phyloP scores from a whole-genome alignment of 805 yeast species.

The Monosporozyma yasuniensis region DNA sequence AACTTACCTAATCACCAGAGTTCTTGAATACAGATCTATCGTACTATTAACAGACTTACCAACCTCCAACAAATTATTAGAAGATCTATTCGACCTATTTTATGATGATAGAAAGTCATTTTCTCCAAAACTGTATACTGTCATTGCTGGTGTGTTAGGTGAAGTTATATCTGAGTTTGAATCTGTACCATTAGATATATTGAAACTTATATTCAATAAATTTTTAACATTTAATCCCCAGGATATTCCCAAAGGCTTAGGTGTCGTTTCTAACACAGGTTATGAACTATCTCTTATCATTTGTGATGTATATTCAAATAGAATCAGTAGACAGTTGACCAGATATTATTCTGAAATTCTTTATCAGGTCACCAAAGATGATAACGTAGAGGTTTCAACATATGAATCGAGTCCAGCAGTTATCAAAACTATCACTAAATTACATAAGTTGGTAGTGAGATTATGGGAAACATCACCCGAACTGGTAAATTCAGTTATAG shows the following conservation, averaged over 20 bases:
- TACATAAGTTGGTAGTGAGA: constrained; percentile 55
- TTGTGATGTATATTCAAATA: constrained; percentile 61
- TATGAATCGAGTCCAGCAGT: constrained; percentile 10
- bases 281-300: constrained; percentile 57
- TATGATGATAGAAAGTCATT: constrained; percentile 43
- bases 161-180: constrained; percentile 69
- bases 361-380: constrained; percentile 37
- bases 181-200: constrained; percentile 48
- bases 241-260: constrained; percentile 25
- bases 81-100: constrained; percentile 49
- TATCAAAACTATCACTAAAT: constrained; percentile 41
- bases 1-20: constrained; percentile 51
- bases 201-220: constrained; percentile 57
- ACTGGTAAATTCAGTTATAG: constrained; percentile 60
- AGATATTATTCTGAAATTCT: constrained; percentile 72
- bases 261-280: constrained; percentile 39
- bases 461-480: constrained; percentile 78
- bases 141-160: constrained; percentile 60
- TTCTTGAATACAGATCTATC: constrained; percentile 69
- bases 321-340: constrained; percentile 67
- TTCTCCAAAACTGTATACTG: constrained; percentile 46
- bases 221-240: constrained; percentile 36
- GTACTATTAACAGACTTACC: constrained; percentile 70
- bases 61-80: constrained; percentile 46
- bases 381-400: constrained; percentile 14